phyloP scores from a whole-genome alignment of 345 rosid species.

The Noccaea bulbosa region DNA sequence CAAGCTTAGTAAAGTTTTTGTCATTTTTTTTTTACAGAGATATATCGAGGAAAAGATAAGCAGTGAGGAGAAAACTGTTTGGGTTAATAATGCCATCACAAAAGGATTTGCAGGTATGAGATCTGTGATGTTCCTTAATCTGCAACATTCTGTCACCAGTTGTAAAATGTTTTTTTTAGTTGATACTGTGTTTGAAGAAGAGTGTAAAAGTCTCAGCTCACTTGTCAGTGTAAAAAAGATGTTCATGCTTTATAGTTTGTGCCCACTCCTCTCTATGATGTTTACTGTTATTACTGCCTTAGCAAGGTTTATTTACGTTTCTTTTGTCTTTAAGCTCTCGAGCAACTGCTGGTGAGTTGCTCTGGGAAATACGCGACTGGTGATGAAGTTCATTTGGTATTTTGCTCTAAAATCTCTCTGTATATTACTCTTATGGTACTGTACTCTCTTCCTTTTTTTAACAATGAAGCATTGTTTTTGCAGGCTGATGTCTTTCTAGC shows the following conservation, averaged over 20 bases:
- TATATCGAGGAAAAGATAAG: constrained; percentile 60
- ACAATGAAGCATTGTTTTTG: constrained; percentile 26
- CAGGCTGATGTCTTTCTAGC: constrained; percentile 90
- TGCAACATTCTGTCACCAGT: not conserved
- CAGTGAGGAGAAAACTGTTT: constrained; percentile 51
- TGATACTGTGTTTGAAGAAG: not conserved
- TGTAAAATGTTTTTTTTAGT: not conserved
- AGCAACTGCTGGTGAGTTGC: constrained; percentile 60
- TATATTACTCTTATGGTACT: constrained; percentile 1
- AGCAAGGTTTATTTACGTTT: constrained; percentile 7
- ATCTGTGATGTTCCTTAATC: not conserved
- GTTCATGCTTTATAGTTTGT: constrained; percentile 6
- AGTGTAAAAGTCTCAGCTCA: not conserved
- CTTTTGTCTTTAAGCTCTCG: constrained; percentile 58
- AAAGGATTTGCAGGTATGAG: constrained; percentile 75
- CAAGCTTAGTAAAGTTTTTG: not conserved
- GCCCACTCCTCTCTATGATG: too few species aligned
- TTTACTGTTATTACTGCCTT: not conserved
- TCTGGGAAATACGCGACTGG: constrained; percentile 82
- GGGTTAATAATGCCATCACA: constrained; percentile 59
- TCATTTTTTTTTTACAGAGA: constrained; percentile 46
- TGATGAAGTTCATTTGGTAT: constrained; percentile 72
- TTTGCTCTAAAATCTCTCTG: constrained; percentile 19
- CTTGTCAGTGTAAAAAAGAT: not conserved
- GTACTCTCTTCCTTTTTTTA: not conserved